These are phyloP conservation scores for Dactylonectria macrodidyma DNA, from an alignment of 2,329 filamentous ascomycete species.

Conservation along the genomic window DNA sequence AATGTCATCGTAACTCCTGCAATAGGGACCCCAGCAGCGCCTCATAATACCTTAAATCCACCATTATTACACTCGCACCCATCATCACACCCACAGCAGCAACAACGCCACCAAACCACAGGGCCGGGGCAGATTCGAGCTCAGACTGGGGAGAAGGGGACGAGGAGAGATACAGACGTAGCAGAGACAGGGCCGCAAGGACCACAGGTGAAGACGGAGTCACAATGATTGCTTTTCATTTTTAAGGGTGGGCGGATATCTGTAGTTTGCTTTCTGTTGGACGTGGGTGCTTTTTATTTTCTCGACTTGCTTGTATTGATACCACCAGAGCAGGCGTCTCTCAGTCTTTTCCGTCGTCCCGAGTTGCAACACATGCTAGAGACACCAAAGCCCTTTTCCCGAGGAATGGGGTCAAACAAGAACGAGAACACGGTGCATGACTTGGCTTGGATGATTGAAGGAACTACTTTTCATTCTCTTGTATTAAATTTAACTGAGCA, in stretches of 20 bases:
- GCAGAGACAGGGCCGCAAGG: conserved; percentile 33
- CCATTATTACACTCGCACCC: conserved; percentile 27
- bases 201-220: conserved; percentile 31
- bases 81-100: conserved; percentile 16
- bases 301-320: conserved; percentile 10
- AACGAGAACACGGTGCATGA: conserved; percentile 7
- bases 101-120: conserved; percentile 10
- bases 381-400: not conserved
- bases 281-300: not conserved
- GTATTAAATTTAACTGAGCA: conserved; percentile 3
- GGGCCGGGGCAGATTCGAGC: conserved; percentile 2
- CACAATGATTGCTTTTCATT: conserved; percentile 20
- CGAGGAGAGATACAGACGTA: conserved; percentile 25
- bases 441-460: conserved; percentile 3
- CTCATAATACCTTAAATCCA: conserved; percentile 19
- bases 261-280: not conserved
- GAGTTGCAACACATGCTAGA: not conserved
- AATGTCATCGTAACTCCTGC: conserved; percentile 67
- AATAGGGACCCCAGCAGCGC: conserved; percentile 6
- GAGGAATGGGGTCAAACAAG: not conserved
- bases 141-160: conserved; percentile 9
- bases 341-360: conserved; percentile 4
- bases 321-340: conserved; percentile 11
- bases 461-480: conserved; percentile 6
- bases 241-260: conserved; percentile 17